These are phyloP conservation scores for Akanthomyces uredinophilus DNA, from an alignment of 2,329 filamentous ascomycete genomes.

Conservation along the genomic window DNA sequence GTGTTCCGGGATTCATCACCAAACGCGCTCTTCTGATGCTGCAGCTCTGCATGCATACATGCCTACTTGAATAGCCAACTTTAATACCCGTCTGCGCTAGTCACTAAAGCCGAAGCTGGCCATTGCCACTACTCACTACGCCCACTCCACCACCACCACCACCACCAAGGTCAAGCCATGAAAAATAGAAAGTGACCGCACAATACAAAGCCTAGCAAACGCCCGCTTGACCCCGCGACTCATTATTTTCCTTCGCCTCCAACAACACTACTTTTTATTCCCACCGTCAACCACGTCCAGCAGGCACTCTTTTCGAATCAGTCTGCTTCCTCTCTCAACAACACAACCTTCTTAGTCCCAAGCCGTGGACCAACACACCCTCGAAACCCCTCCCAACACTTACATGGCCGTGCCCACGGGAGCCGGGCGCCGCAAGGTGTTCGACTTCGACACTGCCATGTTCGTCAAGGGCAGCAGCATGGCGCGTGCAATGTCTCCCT, in stretches of 20 bases:
- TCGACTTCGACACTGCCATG: slow-evolving; percentile 32
- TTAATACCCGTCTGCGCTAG: not conserved
- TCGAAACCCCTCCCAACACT: slow-evolving; percentile 17
- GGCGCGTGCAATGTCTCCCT: slow-evolving; percentile 33
- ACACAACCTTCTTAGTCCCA: not conserved
- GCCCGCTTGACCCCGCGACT: not conserved
- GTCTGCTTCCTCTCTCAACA: not conserved
- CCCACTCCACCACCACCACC: not conserved
- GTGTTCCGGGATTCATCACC: not conserved
- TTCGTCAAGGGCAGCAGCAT: slow-evolving; percentile 32
- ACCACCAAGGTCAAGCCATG: not conserved
- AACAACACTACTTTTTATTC: not conserved
- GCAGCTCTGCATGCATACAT: not conserved
- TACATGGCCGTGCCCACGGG: slow-evolving; percentile 27
- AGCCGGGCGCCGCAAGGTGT: slow-evolving; percentile 27
- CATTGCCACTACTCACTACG: slow-evolving; percentile 1
- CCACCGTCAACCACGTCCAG: not conserved
- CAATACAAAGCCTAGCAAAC: not conserved
- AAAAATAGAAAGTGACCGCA: not conserved
- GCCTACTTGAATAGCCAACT: not conserved
- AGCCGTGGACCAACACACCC: slow-evolving; percentile 6
- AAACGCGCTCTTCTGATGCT: not conserved
- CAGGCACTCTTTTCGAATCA: not conserved
- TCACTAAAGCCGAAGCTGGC: slow-evolving; percentile 12
- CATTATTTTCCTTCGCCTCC: not conserved